Percentiles rank a stretch among this genome's conserved stretches.
These are phyloP conservation scores for Monosporascus sp. DNA, from an alignment of 2,329 filamentous ascomycete genomes.

Conservation along the genomic window DNA sequence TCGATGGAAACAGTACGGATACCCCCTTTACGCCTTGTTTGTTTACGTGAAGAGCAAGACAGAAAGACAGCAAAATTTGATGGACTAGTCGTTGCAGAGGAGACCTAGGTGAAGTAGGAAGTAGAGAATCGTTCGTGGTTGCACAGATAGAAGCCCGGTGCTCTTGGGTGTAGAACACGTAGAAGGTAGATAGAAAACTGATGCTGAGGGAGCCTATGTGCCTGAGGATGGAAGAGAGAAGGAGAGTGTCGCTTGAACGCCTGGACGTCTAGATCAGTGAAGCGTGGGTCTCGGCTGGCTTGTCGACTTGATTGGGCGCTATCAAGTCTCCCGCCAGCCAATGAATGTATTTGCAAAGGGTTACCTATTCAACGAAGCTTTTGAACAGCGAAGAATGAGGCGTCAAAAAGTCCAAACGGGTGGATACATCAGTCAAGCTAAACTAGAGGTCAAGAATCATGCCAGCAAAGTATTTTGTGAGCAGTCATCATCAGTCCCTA, in stretches of 20 bases:
- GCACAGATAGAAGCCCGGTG: background rate
- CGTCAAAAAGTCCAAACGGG: slow-evolving; percentile 17
- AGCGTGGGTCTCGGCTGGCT: slow-evolving; percentile 36
- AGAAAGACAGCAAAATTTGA: no score
- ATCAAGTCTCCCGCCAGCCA: slow-evolving; percentile 31
- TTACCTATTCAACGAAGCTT: slow-evolving; percentile 12
- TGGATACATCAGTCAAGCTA: slow-evolving; percentile 34
- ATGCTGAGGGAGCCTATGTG: slow-evolving; percentile 18
- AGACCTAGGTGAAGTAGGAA: no score
- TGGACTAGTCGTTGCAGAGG: slow-evolving; percentile 12
- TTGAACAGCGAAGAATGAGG: slow-evolving; percentile 19
- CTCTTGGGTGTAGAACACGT: slow-evolving; percentile 10
- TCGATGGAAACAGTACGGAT: no score
- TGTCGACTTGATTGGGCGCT: slow-evolving; percentile 41
- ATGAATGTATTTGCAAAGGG: slow-evolving; percentile 30
- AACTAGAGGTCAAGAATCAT: slow-evolving; percentile 31
- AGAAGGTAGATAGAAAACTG: slow-evolving; percentile 12
- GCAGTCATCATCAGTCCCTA: slow-evolving; percentile 29
- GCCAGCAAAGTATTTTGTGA: slow-evolving; percentile 30
- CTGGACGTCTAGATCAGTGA: slow-evolving; percentile 29
- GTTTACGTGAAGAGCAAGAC: no score
- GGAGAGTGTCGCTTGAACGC: slow-evolving; percentile 17
- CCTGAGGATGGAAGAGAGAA: slow-evolving; percentile 28
- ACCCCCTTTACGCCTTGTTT: no score
- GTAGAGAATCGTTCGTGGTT: background rate